Conservation (phyloP, 164 flowering plant genomes). For the Annona squamosa region DNA sequence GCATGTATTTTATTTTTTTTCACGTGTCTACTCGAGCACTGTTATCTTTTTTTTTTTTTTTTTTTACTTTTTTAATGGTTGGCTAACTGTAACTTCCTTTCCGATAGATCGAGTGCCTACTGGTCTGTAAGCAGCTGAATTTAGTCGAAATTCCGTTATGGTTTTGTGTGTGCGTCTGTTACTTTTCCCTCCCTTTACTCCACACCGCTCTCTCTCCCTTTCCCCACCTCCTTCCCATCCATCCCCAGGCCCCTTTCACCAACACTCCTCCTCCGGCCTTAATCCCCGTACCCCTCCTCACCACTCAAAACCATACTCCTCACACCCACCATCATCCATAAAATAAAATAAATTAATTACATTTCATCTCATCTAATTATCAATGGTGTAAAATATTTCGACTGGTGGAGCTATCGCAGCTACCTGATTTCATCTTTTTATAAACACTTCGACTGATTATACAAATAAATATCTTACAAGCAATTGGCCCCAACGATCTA, state of each 20-base stretch:
- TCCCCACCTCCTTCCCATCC: not conserved
- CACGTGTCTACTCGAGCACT: not conserved
- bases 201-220: constrained; percentile 5
- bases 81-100: constrained; percentile 5
- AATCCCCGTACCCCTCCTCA: not conserved
- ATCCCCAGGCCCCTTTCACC: no score
- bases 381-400: not conserved
- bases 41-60: not conserved
- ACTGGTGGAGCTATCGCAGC: not conserved
- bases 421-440: not conserved
- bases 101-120: not conserved
- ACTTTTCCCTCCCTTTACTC: constrained; percentile 8
- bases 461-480: no score
- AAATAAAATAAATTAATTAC: no score
- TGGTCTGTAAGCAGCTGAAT: constrained; percentile 9
- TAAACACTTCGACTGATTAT: no score
- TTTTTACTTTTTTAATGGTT: constrained; percentile 1
- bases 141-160: constrained; percentile 1
- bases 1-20: constrained; percentile 2
- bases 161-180: not conserved
- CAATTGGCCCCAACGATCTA: no score
- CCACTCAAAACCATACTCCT: constrained; percentile 5
- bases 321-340: not conserved
- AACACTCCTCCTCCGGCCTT: no score
- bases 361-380: no score